Percentiles rank a stretch among this genome's conserved stretches.
phyloP scores from a whole-genome alignment of 495 filamentous ascomycete genomes.

The Apodospora peruviana region DNA sequence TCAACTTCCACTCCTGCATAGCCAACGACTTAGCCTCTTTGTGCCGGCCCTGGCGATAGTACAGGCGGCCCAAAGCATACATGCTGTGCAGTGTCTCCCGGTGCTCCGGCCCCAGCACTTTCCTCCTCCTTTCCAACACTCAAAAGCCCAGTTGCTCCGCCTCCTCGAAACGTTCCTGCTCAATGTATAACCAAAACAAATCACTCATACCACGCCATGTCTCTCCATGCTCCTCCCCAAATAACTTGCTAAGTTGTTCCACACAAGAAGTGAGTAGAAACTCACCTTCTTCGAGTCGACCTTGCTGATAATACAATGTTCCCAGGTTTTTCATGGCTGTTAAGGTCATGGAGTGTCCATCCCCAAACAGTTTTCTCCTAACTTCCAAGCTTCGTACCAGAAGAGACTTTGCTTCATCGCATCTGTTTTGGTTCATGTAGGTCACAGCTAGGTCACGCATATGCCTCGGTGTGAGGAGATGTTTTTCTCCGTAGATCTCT shows the following conservation, averaged over 20 bases:
- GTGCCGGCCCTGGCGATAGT: too few relatives aligned
- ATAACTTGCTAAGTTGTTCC: conserved; percentile 18
- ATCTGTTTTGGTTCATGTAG: conserved; percentile 23
- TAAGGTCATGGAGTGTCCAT: conserved; percentile 33
- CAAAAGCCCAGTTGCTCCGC: conserved; percentile 6
- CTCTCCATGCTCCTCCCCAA: conserved; percentile 35
- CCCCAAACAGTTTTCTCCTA: conserved; percentile 23
- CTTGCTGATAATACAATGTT: conserved; percentile 17
- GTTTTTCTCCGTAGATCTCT: neutral
- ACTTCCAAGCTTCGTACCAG: conserved; percentile 22
- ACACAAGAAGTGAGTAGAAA: conserved; percentile 24
- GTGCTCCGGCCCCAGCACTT: conserved; percentile 4
- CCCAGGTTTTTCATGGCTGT: conserved; percentile 36
- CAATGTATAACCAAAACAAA: conserved; percentile 21
- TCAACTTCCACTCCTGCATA: too few relatives aligned
- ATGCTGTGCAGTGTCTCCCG: neutral
- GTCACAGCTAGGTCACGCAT: neutral
- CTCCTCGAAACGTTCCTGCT: neutral
- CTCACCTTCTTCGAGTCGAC: conserved; percentile 23
- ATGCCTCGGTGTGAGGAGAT: neutral
- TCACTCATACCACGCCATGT: conserved; percentile 36
- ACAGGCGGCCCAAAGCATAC: too few relatives aligned
- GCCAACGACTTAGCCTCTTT: too few relatives aligned
- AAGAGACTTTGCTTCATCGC: conserved; percentile 33
- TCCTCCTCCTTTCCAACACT: conserved; percentile 20